A percentile compares a stretch with the other conserved stretches of the same genome.
Conservation (phyloP, 306 rosid species). For the Styphnolobium japonicum region DNA sequence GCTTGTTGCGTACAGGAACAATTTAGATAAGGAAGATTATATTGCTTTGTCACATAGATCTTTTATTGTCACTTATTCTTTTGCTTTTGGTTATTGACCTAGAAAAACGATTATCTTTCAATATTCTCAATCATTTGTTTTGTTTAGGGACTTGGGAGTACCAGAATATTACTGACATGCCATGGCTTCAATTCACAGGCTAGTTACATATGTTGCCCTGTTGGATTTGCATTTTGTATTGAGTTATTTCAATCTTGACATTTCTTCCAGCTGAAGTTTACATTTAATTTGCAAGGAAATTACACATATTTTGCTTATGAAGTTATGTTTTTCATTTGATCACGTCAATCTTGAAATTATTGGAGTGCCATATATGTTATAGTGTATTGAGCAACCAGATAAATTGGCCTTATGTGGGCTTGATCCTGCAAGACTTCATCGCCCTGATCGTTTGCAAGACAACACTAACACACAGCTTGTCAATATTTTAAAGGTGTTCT, state of each 20-base stretch:
- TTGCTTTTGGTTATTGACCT: constrained; percentile 17
- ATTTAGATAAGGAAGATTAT: not conserved
- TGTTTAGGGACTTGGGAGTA: constrained; percentile 67
- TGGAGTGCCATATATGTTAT: constrained; percentile 18
- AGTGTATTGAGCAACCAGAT: constrained; percentile 69
- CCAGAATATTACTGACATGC: constrained; percentile 72
- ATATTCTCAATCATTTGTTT: constrained; percentile 23
- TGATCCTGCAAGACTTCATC: constrained; percentile 74
- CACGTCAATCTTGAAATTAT: constrained; percentile 25
- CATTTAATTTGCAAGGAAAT: constrained; percentile 40
- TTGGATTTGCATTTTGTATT: constrained; percentile 7
- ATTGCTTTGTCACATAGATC: not conserved
- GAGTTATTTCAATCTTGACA: constrained; percentile 14
- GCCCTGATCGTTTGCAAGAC: constrained; percentile 88
- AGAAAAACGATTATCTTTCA: constrained; percentile 6
- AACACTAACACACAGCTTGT: constrained; percentile 55
- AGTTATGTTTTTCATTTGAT: constrained; percentile 18
- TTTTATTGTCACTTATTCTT: not conserved
- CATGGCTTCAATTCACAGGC: constrained; percentile 71
- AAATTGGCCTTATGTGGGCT: constrained; percentile 86
- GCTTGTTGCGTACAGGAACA: not conserved
- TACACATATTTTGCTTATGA: constrained; percentile 20
- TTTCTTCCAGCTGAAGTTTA: constrained; percentile 18
- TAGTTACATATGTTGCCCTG: constrained; percentile 31
- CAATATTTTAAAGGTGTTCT: constrained; percentile 71